Evolutionary conservation across 257 asterid species (phyloP).

Genomic region (Solanum rostratum): DNA sequence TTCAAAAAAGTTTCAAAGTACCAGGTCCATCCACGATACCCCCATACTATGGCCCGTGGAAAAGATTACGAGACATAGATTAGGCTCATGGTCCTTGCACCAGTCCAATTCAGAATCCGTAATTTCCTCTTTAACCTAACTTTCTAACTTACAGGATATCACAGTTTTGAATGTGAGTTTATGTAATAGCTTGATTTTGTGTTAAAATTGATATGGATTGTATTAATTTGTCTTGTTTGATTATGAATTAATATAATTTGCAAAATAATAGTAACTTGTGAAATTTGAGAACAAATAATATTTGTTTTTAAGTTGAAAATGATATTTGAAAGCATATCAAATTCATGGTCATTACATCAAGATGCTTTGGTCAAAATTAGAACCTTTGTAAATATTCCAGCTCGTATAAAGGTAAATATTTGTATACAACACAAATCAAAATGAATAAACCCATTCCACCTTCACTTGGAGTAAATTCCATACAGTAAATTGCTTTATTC

Average conservation of each 20-base stretch:
- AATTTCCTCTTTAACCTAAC: too few species aligned
- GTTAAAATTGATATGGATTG: too few species aligned
- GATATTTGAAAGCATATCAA: neutral
- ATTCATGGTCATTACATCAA: neutral
- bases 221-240: too few species aligned
- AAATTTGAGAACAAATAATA: neutral
- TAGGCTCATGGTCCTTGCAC: too few species aligned
- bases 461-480: neutral
- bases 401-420: neutral
- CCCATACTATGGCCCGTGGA: too few species aligned
- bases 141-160: too few species aligned
- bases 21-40: too few species aligned
- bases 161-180: too few species aligned
- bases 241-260: neutral
- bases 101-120: too few species aligned
- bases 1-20: too few species aligned
- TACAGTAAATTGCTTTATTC: neutral
- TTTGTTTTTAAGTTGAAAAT: neutral
- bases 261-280: neutral
- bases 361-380: neutral
- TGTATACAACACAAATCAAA: neutral
- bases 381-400: neutral
- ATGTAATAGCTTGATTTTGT: too few species aligned
- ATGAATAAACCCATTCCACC: neutral
- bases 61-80: too few species aligned